Evolutionary conservation across 768 basidiomycete genomes (phyloP), one percentile per base, ranked within the genome.

Genomic region (Brasilioporus rufonigricans): DNA sequence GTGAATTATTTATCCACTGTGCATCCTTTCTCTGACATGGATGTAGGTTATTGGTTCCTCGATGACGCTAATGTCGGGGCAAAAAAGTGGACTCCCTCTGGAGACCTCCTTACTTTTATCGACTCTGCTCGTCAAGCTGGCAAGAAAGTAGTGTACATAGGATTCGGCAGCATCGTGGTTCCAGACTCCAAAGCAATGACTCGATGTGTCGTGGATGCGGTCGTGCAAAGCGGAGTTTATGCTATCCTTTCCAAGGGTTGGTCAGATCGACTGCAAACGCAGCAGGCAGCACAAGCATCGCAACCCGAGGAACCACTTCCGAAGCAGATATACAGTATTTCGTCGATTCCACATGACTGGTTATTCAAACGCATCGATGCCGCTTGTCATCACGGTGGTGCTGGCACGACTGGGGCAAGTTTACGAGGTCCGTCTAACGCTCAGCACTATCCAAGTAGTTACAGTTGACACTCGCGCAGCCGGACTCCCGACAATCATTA

Each of bases 371-470:
- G 86, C 43, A 93, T 99, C 55, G 91, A 95, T 66, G 96, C 93
- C n/a, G 93, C 93, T 18, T 97, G 95, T 59, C 96, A 99, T 76
- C 96, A 99, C 65, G 96, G 96, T 55, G 96, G 96, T 51, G 93
- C 96, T 5, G 96, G 96, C 21, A 97, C 96, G 3, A 95, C 93
- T 1, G 95, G 95, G 10, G 96, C 96, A 18, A 94, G 91, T 74
- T 74, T 97, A 60, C 77, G 93, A 80, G 93, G 93, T 93, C 56
- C 50, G 80, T 67, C 7, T 35, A 32, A 39, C 14, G n/a, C 38
- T 33, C n/a, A 21, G 14, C 14, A 13, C 27, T 26, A n/a, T 26
- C 33, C 38, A 26, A 18, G 35, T 21, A 31, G 9, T 21, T 13
- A 18, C 18, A 26, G 38, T 44, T 64, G 57, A 67, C 32, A 36